phyloP scores from a whole-genome alignment of 2,329 filamentous ascomycete genomes.

The Pseudogymnoascus sp. region DNA sequence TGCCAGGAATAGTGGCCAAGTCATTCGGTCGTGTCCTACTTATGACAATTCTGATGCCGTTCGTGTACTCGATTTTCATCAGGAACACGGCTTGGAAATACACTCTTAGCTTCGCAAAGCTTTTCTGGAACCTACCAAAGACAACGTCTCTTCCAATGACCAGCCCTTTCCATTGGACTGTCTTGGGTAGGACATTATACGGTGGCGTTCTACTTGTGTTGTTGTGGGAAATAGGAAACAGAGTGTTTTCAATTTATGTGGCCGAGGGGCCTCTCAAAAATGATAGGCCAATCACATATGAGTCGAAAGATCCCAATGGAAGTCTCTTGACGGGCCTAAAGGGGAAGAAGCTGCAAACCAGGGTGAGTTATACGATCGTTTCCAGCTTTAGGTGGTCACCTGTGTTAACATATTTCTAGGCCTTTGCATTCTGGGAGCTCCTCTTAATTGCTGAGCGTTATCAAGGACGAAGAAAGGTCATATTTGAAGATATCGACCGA shows the following conservation, averaged over 20 bases:
- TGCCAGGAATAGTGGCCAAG: constrained; percentile 11
- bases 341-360: constrained; percentile 70
- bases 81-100: constrained; percentile 59
- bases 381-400: not conserved
- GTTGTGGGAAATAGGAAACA: constrained; percentile 70
- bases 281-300: constrained; percentile 70
- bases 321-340: constrained; percentile 78
- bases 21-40: constrained; percentile 29
- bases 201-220: constrained; percentile 60
- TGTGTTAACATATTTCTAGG: constrained; percentile 34
- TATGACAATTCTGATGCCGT: constrained; percentile 37
- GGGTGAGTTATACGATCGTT: constrained; percentile 38
- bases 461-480: constrained; percentile 65
- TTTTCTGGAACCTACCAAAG: constrained; percentile 68
- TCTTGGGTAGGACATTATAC: constrained; percentile 47
- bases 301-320: constrained; percentile 85
- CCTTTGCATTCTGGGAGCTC: constrained; percentile 88
- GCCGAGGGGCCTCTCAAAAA: constrained; percentile 76
- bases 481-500: constrained; percentile 83
- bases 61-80: constrained; percentile 56
- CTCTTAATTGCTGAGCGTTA: constrained; percentile 69
- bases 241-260: constrained; percentile 72
- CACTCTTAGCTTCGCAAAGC: constrained; percentile 60
- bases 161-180: constrained; percentile 48
- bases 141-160: constrained; percentile 54